Evolutionary conservation across 2,329 filamentous ascomycete species (phyloP).

Genomic region (Cadophora malorum): DNA sequence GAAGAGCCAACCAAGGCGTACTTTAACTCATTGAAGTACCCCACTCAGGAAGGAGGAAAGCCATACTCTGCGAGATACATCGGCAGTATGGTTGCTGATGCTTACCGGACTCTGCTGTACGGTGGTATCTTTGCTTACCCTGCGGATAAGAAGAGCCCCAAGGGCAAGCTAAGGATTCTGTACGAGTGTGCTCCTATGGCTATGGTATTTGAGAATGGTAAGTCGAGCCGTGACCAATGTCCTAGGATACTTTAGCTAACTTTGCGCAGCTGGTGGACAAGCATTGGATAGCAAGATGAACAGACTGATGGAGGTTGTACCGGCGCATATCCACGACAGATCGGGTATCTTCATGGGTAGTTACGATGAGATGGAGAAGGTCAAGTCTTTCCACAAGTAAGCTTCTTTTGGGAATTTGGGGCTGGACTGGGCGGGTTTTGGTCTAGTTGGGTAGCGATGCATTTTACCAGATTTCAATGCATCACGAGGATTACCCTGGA

Average conservation of each 20-base stretch:
- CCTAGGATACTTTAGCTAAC: constrained; percentile 17
- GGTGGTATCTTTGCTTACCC: constrained; percentile 98
- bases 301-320: constrained; percentile 86
- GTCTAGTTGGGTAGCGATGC: neutral
- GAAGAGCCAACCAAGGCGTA: constrained; percentile 85
- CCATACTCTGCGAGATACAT: constrained; percentile 97
- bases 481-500: constrained; percentile 9
- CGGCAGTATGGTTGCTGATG: constrained; percentile 97
- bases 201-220: constrained; percentile 97
- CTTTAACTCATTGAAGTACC: constrained; percentile 87
- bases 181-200: constrained; percentile 99
- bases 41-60: constrained; percentile 72
- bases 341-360: constrained; percentile 97
- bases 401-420: constrained; percentile 24
- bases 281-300: constrained; percentile 91
- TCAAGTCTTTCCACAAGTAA: constrained; percentile 61
- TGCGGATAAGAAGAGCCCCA: constrained; percentile 96
- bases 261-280: constrained; percentile 79
- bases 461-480: neutral
- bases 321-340: constrained; percentile 92
- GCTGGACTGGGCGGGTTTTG: neutral
- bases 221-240: constrained; percentile 46
- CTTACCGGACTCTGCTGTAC: constrained; percentile 93
- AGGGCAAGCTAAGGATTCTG: constrained; percentile 95
- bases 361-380: constrained; percentile 93